Base-by-base conservation (phyloP, 257 asterid species). In the Parsonsia alboflavescens region DNA sequence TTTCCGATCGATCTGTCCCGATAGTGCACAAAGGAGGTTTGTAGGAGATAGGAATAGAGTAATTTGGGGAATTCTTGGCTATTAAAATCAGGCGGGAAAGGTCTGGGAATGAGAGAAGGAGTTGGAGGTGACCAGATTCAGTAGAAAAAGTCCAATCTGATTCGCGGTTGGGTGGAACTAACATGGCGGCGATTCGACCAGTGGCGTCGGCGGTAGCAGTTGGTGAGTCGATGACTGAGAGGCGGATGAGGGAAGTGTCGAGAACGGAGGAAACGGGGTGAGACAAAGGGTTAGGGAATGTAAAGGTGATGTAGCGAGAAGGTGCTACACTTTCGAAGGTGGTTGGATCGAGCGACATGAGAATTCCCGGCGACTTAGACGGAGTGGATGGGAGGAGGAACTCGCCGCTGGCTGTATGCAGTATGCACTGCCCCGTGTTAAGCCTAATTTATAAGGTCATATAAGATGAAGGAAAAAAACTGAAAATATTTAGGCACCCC, bases 121-220 rank as follows among this genome's bases (percentile, higher is more conserved):
- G 96, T 75, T 93, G 96, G 81, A 89, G 88, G 78, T 90, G 96
- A 76, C 98, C 98, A 76, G 91, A 46, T 74, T 85, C 77, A 30
- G 98, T 89, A 80, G 90, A 86, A 77, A 93, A 93, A 56, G 79
- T 84, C 98, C 98, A 93, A 87, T 91, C 97, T 39, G 87, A 81
- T 69, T 91, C 95, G 70, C 97, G 98, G 80, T 86, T 84, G 0
- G 74, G 83, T 59, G 98, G 97, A 68, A 91, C 95, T 76, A 88
- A 81, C 87, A 90, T 84, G 73, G 93, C 97, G 4, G 93, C 96
- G 54, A 79, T 69, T 28, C 54, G 10, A 49, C 81, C 62, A 74
- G 77, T 36, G 56, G 68, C 8, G 57, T 79, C 39, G 30, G 68
- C 11, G 56, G 80, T 9, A 78, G 85, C 48, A 56, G 80, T 17